A percentile compares a stretch with the other conserved stretches of the same genome.
Evolutionary conservation across 2,329 filamentous ascomycete species (phyloP).

Genomic region (Celoporthe dispersa): DNA sequence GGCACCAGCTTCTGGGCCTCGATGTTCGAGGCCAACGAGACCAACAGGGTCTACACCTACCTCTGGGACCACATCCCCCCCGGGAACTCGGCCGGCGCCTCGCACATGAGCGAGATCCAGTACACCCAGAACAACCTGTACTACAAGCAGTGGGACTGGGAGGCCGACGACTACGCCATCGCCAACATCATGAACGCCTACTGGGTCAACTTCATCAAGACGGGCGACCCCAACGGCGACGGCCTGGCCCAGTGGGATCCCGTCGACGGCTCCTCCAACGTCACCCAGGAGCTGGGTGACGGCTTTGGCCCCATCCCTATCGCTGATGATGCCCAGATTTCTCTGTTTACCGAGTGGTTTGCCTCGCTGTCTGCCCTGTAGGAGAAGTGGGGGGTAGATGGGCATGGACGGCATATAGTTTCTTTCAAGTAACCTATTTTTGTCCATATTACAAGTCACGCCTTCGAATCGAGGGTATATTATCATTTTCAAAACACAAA

Average conservation of each 20-base stretch:
- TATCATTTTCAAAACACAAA: too few relatives aligned
- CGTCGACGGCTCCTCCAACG: conserved; percentile 21
- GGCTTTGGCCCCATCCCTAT: conserved; percentile 30
- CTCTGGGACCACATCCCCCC: conserved; percentile 39
- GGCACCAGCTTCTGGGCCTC: conserved; percentile 35
- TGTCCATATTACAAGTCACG: too few relatives aligned
- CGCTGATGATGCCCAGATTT: conserved; percentile 26
- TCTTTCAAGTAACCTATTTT: too few relatives aligned
- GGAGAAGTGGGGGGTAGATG: too few relatives aligned
- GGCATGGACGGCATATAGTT: too few relatives aligned
- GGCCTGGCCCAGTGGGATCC: conserved; percentile 27
- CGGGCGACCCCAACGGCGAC: conserved; percentile 23
- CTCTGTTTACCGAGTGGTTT: conserved; percentile 29
- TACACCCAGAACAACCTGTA: conserved; percentile 45
- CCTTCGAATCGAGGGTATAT: too few relatives aligned
- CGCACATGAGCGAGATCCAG: conserved; percentile 44
- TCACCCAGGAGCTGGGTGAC: conserved; percentile 30
- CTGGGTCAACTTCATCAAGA: conserved; percentile 28
- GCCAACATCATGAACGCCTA: conserved; percentile 28
- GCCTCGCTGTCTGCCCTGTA: conserved; percentile 17
- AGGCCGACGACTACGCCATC: conserved; percentile 21
- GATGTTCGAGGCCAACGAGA: conserved; percentile 13
- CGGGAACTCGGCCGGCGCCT: conserved; percentile 40
- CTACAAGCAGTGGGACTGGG: conserved; percentile 16
- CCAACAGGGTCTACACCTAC: conserved; percentile 5